Percentiles rank a stretch among this genome's conserved stretches.
Conservation (phyloP, 1,139 yeast genomes). For the Suhomyces coccinellae region DNA sequence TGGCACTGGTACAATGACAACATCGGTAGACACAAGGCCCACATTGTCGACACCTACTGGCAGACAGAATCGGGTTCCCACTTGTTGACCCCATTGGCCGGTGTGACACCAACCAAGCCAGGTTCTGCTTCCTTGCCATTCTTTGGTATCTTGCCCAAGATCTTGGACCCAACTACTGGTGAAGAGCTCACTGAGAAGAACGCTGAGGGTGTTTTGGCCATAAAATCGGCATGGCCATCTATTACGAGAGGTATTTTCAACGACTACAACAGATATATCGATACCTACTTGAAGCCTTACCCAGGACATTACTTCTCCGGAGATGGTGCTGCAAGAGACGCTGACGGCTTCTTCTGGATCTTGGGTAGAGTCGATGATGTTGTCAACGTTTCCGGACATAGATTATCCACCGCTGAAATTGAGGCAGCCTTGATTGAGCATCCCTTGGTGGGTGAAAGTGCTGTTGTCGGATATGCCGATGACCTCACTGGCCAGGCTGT, state of each 20-base stretch:
- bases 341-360: conserved; percentile 78
- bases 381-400: conserved; percentile 78
- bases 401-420: conserved; percentile 79
- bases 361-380: conserved; percentile 83
- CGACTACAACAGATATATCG: conserved; percentile 66
- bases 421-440: conserved; percentile 79
- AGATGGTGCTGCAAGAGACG: conserved; percentile 80
- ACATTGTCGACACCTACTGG: conserved; percentile 81
- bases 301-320: conserved; percentile 73
- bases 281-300: conserved; percentile 71
- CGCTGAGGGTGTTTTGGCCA: conserved; percentile 75
- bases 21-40: conserved; percentile 73
- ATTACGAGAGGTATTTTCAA: conserved; percentile 75
- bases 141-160: conserved; percentile 68
- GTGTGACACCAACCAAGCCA: conserved; percentile 73
- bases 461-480: conserved; percentile 79
- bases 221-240: conserved; percentile 76
- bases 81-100: conserved; percentile 69
- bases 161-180: conserved; percentile 72
- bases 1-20: conserved; percentile 90
- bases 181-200: conserved; percentile 59
- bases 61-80: conserved; percentile 83
- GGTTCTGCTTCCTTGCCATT: conserved; percentile 80
- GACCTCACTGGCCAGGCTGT: conserved; percentile 84
- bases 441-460: conserved; percentile 68